Evolutionary conservation across 805 yeast species (phyloP).

Genomic region (Pichia californica): DNA sequence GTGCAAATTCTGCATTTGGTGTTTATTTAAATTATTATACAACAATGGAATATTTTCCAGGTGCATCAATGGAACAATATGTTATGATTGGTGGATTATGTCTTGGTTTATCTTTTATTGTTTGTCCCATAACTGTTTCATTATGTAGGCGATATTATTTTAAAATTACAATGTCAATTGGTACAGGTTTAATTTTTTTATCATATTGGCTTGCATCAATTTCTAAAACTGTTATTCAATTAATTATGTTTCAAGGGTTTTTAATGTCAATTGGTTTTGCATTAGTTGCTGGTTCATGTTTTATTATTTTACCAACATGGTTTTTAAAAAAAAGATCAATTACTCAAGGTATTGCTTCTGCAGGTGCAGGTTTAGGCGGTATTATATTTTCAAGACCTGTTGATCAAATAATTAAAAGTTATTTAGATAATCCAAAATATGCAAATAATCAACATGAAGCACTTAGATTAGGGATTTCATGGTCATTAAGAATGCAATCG

Average conservation of each 20-base stretch:
- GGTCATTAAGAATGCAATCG: conserved; percentile 43
- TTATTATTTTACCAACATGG: conserved; percentile 43
- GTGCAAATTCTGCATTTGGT: conserved; percentile 48
- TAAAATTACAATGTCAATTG: conserved; percentile 37
- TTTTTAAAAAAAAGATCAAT: conserved; percentile 37
- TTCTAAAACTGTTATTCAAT: conserved; percentile 35
- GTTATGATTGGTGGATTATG: conserved; percentile 52
- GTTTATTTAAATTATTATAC: conserved; percentile 46
- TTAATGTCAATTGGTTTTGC: conserved; percentile 39
- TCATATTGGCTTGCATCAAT: conserved; percentile 41
- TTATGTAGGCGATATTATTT: conserved; percentile 45
- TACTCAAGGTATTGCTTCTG: conserved; percentile 42
- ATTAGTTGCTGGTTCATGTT: conserved; percentile 29
- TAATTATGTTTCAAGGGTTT: conserved; percentile 44
- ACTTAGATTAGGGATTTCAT: conserved; percentile 14
- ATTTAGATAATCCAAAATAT: conserved; percentile 31
- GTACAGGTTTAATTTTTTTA: conserved; percentile 34
- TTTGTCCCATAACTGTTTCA: conserved; percentile 51
- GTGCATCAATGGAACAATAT: conserved; percentile 44
- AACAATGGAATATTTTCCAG: conserved; percentile 35
- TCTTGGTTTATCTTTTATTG: conserved; percentile 49
- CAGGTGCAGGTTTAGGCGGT: conserved; percentile 53
- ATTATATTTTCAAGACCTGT: conserved; percentile 38
- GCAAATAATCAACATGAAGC: conserved; percentile 12
- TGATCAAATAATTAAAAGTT: conserved; percentile 34